Conservation (phyloP, 1,139 yeast species). For the Blastobotrys aristatus region DNA sequence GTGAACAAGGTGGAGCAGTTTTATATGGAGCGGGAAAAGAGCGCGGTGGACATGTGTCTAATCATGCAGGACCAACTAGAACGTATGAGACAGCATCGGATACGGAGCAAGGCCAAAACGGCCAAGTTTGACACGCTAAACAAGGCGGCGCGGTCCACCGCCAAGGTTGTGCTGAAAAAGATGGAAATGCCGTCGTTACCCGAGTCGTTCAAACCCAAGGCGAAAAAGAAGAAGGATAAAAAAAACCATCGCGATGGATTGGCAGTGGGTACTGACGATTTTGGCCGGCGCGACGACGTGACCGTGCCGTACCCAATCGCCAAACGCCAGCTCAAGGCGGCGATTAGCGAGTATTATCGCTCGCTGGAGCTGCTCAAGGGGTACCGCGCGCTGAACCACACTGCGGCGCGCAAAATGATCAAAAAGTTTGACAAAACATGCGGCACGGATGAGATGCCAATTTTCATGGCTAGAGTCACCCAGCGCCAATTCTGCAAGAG, state of each 20-base stretch:
- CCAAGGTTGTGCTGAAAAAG: slow-evolving; percentile 21
- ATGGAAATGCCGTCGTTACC: slow-evolving; percentile 36
- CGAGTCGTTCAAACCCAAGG: slow-evolving; percentile 7
- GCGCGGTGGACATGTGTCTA: slow-evolving; percentile 54
- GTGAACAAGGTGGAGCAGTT: slow-evolving; percentile 56
- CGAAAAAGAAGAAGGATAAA: slow-evolving; percentile 7
- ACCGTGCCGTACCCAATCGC: slow-evolving; percentile 57
- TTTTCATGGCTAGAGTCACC: slow-evolving; percentile 57
- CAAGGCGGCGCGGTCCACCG: slow-evolving; percentile 23
- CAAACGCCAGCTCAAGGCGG: slow-evolving; percentile 66
- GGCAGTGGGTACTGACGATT: slow-evolving; percentile 8
- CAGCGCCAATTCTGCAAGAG: slow-evolving; percentile 56
- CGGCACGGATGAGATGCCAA: slow-evolving; percentile 42
- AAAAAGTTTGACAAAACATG: slow-evolving; percentile 85
- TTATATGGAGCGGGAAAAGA: slow-evolving; percentile 55
- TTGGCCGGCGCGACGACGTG: slow-evolving; percentile 16
- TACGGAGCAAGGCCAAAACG: slow-evolving; percentile 20
- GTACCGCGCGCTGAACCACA: slow-evolving; percentile 69
- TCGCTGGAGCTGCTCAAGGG: slow-evolving; percentile 73
- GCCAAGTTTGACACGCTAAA: slow-evolving; percentile 20
- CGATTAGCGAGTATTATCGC: slow-evolving; percentile 74
- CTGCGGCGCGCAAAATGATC: slow-evolving; percentile 82
- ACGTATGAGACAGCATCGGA: slow-evolving; percentile 54
- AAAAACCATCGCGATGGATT: not conserved
- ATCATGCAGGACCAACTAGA: slow-evolving; percentile 64